Evolutionary conservation across 345 rosid genomes (phyloP), one percentile per base, ranked within the genome.

Genomic region (Acer yangbiense): DNA sequence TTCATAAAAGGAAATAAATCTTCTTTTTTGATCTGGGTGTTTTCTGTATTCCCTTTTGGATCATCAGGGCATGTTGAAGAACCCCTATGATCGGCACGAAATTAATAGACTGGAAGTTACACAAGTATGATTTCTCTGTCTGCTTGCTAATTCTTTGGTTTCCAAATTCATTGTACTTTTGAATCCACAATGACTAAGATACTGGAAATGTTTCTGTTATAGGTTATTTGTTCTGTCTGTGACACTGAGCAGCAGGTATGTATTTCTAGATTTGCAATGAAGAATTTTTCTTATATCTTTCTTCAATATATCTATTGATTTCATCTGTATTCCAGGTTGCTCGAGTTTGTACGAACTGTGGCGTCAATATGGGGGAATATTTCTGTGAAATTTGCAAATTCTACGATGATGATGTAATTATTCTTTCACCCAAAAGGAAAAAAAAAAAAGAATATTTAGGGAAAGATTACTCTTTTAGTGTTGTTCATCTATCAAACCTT

Each of bases 361-460:
- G 99, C n/a, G 92, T 96, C 83, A 91, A 86, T 82, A 92, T 96
- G 99, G 99, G 98, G 82, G 98, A 91, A 78, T 96, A 92, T 79
- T 94, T 91, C 75, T 96, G 99, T 81, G 80, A 78, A n/a, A 84
- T 90, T 66, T 96, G 99, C 93, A 96, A 84, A 83, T 96, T 96
- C 86, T 96, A 79, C 65, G 99, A 96, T 75, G 99, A 96, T 77
- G 86, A 94, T 89, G 99, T 96, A 88, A 87, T 69, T 63, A 23
- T 71, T 46, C 48, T 44, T 54, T 52, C 57, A 74, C 62, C 20
- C 54, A 1, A 58, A 21, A 57, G 54, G 12, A 16, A 50, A 11
- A 65, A 23, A 14, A 65, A 29, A 11, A 27, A 1, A 1, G 2
- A 64, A 27, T 9, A 6, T 27, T 44, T 46, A 12, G 32, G 68